phyloP scores from a whole-genome alignment of 2,329 filamentous ascomycete genomes.

The Paracoccidioides brasiliensis region DNA sequence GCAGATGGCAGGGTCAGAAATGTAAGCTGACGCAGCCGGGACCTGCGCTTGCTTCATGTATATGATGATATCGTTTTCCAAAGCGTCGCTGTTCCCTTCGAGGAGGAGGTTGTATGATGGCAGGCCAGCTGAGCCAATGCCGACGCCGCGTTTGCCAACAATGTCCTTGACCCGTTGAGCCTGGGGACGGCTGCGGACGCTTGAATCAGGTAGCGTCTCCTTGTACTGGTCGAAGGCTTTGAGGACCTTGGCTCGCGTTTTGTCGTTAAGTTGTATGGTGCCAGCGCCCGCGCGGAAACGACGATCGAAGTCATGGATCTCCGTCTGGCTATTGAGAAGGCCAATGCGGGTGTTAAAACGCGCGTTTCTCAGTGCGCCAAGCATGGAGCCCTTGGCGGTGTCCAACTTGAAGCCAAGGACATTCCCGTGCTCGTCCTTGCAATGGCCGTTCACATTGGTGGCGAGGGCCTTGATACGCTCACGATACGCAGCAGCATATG shows the following conservation, averaged over 20 bases:
- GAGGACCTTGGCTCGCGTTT: conserved; percentile 7
- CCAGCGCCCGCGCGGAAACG: conserved; percentile 9
- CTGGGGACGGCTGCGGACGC: background rate
- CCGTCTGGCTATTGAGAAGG: conserved; percentile 9
- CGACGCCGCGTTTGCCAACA: conserved; percentile 11
- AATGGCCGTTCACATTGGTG: background rate
- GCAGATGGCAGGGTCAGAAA: conserved; percentile 6
- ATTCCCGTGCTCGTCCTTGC: background rate
- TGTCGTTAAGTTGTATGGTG: conserved; percentile 7
- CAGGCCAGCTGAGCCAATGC: conserved; percentile 11
- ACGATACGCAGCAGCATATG: conserved; percentile 11
- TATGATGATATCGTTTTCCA: conserved; percentile 12
- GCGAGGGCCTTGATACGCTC: conserved; percentile 11
- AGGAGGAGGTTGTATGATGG: conserved; percentile 13
- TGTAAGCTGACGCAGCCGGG: conserved; percentile 8
- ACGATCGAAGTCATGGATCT: conserved; percentile 10
- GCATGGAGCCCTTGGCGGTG: conserved; percentile 12
- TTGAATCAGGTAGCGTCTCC: conserved; percentile 6
- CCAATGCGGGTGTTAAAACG: conserved; percentile 8
- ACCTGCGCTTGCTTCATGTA: conserved; percentile 12
- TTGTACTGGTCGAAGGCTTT: conserved; percentile 8
- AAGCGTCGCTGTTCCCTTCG: conserved; percentile 11
- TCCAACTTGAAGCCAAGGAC: conserved; percentile 9
- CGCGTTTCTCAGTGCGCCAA: conserved; percentile 9
- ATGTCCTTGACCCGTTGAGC: conserved; percentile 8